Conservation (phyloP, 2,329 filamentous ascomycete species). For the Arachnomyces sp. region DNA sequence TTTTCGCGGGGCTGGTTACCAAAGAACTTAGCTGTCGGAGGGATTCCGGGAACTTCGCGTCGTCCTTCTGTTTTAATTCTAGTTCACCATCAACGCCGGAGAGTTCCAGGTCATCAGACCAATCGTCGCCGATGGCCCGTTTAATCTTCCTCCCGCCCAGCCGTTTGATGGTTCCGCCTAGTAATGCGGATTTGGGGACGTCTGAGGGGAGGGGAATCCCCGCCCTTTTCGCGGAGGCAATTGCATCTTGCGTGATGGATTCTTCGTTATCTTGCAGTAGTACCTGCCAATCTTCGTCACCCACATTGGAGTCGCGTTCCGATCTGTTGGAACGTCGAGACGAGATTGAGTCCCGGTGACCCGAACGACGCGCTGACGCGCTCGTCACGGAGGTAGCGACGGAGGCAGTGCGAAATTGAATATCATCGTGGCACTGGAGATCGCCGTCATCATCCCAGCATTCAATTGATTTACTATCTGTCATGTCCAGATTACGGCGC, state of each 20-base stretch:
- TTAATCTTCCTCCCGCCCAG: conserved; percentile 67
- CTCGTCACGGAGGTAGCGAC: conserved; percentile 38
- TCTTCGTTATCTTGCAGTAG: conserved; percentile 79
- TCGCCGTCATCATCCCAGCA: conserved; percentile 44
- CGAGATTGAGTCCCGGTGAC: conserved; percentile 66
- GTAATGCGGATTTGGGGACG: conserved; percentile 77
- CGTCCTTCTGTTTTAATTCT: conserved; percentile 56
- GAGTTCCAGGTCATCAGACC: conserved; percentile 69
- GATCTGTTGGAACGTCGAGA: conserved; percentile 75
- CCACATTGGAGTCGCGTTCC: conserved; percentile 65
- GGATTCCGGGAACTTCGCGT: conserved; percentile 56
- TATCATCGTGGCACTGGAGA: conserved; percentile 38
- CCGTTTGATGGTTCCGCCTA: conserved; percentile 88
- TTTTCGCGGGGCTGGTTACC: conserved; percentile 31
- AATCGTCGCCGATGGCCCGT: conserved; percentile 68
- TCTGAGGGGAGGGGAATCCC: conserved; percentile 86
- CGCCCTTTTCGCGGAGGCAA: conserved; percentile 75
- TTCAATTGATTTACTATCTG: conserved; percentile 33
- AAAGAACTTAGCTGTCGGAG: conserved; percentile 56
- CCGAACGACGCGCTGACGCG: conserved; percentile 34
- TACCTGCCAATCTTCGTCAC: conserved; percentile 82
- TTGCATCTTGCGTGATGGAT: conserved; percentile 71
- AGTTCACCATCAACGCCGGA: conserved; percentile 50
- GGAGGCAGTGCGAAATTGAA: conserved; percentile 38
- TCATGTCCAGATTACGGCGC: conserved; percentile 20